phyloP scores from a whole-genome alignment of 2,329 filamentous ascomycete genomes.

The Westerdykella ornata region DNA sequence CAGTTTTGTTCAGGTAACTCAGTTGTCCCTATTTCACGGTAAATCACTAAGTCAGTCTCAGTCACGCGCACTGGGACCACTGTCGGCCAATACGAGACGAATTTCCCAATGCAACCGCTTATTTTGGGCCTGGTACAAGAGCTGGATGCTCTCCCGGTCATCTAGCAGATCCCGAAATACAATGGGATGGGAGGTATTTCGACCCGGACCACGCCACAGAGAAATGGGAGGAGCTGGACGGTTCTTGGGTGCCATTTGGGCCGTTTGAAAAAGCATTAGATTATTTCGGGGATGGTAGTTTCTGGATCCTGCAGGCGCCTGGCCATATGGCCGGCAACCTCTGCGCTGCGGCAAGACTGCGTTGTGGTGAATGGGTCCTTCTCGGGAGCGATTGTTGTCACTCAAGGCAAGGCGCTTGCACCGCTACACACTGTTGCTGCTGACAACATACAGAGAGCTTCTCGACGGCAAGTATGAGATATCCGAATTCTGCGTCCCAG shows the following conservation, averaged over 20 bases:
- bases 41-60: conserved; percentile 2
- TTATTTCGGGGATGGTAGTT: conserved; percentile 37
- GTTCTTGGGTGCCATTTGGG: conserved; percentile 29
- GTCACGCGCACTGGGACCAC: conserved; percentile 33
- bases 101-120: conserved; percentile 27
- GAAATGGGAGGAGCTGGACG: conserved; percentile 21
- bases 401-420: conserved; percentile 18
- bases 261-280: conserved; percentile 33
- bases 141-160: conserved; percentile 27
- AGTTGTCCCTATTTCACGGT: too few species aligned
- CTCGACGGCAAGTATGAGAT: conserved; percentile 25
- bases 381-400: conserved; percentile 33
- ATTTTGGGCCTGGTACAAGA: conserved; percentile 27
- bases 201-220: conserved; percentile 26
- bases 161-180: conserved; percentile 16
- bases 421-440: not conserved
- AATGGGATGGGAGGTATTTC: conserved; percentile 33
- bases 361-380: conserved; percentile 26
- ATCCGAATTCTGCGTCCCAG: conserved; percentile 21
- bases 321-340: conserved; percentile 39
- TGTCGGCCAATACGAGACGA: conserved; percentile 23
- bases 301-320: conserved; percentile 35
- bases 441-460: conserved; percentile 15
- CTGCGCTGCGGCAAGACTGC: conserved; percentile 22
- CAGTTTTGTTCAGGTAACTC: conserved; percentile 26